These are phyloP conservation scores for Diospyros kaki DNA, from an alignment of 148 eudicot species.

Conservation along the genomic window DNA sequence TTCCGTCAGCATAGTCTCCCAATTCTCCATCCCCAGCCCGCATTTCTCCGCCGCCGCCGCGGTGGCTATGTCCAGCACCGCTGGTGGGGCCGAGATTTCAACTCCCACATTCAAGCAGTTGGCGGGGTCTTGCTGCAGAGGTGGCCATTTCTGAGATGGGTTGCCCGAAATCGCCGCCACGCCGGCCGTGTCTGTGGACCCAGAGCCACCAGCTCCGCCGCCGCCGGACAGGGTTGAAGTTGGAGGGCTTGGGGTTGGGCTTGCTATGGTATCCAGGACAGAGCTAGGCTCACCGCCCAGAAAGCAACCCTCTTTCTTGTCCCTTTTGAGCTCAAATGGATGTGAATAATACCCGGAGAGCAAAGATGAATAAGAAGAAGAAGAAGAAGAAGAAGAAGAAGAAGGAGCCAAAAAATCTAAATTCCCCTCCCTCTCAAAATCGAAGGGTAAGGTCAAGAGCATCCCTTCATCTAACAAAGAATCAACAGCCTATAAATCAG, in stretches of 20 bases:
- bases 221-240: slow-evolving; percentile 56
- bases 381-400: no score
- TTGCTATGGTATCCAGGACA: slow-evolving; percentile 63
- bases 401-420: no score
- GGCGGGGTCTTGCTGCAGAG: slow-evolving; percentile 7
- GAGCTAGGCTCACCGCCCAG: slow-evolving; percentile 54
- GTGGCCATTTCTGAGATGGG: slow-evolving; percentile 39
- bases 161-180: slow-evolving; percentile 57
- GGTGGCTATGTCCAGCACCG: slow-evolving; percentile 23
- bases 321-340: no score
- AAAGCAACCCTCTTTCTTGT: slow-evolving; percentile 2
- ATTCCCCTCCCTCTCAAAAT: no score
- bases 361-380: no score
- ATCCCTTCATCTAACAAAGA: no score
- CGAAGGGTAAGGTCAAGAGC: no score
- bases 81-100: slow-evolving; percentile 18
- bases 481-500: no score
- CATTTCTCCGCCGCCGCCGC: slow-evolving; percentile 30
- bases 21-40: slow-evolving; percentile 62
- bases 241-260: slow-evolving; percentile 65
- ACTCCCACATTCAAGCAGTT: slow-evolving; percentile 26
- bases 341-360: no score
- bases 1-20: slow-evolving; percentile 67
- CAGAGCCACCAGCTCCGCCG: slow-evolving; percentile 15
- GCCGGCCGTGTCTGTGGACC: slow-evolving; percentile 27